Evolutionary conservation across 1,284 basidiomycete species (phyloP), one percentile per base, ranked within the genome.

Genomic region (Fomitopsis schrenkii): DNA sequence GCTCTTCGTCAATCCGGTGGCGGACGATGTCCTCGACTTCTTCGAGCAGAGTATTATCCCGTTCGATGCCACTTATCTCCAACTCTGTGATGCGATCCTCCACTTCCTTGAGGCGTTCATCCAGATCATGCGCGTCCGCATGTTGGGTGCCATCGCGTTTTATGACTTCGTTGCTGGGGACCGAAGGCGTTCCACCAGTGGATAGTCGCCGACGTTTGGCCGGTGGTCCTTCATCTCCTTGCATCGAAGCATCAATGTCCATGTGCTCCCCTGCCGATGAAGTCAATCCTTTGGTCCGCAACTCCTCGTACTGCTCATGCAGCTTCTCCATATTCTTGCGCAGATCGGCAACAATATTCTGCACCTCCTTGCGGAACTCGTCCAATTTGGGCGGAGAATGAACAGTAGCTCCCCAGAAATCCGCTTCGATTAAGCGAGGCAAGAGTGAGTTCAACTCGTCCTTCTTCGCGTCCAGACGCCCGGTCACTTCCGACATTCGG

Each of bases 41-140:
- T 10, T 76, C 73, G 3, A 69, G 60, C 3, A 79, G 35, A 14
- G 77, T 69, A 14, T 62, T 61, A 48, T 80, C 75, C 54, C 77
- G 76, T 54, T 77, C 76, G 2, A 65, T 64, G 45, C 83, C 64
- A 57, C 80, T 76, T 63, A 84, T 82, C 63, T 81, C 71, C 36
- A 86, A 66, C 3, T 77, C 74, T 12, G 61, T 33, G 26, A 82
- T 64, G 2, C 71, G 72, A n/a, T 64, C 68, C 22, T 81, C 77
- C 10, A 87, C 69, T 2, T 64, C 64, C 14, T 61, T 46, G 36
- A 85, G 63, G n/a, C 72, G 72, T 14, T 79, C 77, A n/a, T 66
- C 69, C 14, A 86, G 65, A 4, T 63, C 62, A 41, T 77, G 77
- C 26, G 80, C 46, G 15, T 79, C 77, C 48, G 17, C 64, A 26